Base-by-base conservation (phyloP, 495 filamentous ascomycete genomes). In the Achaetomiella virescens region DNA sequence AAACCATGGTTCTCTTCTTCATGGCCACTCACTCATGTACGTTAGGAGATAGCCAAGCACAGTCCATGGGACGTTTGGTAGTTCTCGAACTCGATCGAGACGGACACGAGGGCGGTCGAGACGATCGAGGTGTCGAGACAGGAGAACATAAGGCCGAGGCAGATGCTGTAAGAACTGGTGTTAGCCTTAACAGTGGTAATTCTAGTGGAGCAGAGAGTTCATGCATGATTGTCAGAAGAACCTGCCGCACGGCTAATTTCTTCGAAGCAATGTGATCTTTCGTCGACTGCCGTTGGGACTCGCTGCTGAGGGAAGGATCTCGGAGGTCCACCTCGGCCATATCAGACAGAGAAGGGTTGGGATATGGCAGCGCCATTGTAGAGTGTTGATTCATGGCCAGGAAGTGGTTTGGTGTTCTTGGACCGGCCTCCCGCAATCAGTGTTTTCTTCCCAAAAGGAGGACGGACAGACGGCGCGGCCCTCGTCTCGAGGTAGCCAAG, bases 91-190 rank as follows among this genome's bases (percentile, higher is more conserved):
- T 78, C 76, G 41, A 77, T 70, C 2, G 78, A 80, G 46, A 86
- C 84, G 11, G 75, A 75, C 15, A 84, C 75, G 6, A 86, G 72
- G 2, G 84, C 78, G 0, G 84, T 86, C 37, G 81, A 80, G 14
- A 86, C 78, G 46, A 85, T 84, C 0, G 82, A 81, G n/a, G 78
- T 77, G 52, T 86, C 83, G 11, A 86, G 61, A 48, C 78, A 82
- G 14, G 79, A 79, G 21, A 86, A 78, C 25, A 85, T 76, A 33
- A 86, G 77, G 18, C 76, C 74, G 17, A 80, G 60, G 29, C 78
- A 68, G 37, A 85, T 71, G 31, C 81, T 85, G 57, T 37, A 4
- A n/a, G 24, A 15, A 0, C 31, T 43, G 55, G 45, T 48, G 46
- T 21, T 9, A 2, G n/a, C 25, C 15, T 55, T 25, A 37, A 6